Percentiles rank a stretch among this genome's conserved stretches.
Conservation (phyloP, 345 rosid species). For the Eucalyptus paniculata region DNA sequence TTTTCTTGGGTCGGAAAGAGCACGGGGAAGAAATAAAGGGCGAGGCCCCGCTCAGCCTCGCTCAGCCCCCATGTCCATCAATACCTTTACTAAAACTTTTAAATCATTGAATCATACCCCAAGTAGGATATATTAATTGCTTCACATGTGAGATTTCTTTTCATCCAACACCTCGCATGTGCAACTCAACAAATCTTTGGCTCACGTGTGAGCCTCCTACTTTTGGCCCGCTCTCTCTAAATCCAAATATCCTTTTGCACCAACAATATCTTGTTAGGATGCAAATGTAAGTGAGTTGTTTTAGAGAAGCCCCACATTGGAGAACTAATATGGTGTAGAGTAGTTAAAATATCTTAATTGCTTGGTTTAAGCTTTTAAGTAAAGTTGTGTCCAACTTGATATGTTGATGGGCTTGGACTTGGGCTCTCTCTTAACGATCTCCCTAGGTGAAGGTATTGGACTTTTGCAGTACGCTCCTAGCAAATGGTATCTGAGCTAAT, state of each 20-base stretch:
- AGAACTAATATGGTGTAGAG: too few relatives aligned
- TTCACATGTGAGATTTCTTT: neutral
- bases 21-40: neutral
- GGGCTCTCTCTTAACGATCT: accelerated
- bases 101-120: neutral
- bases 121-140: too few relatives aligned
- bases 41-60: neutral
- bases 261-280: neutral
- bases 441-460: too few relatives aligned
- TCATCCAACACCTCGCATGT: neutral
- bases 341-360: too few relatives aligned
- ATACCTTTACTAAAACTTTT: neutral
- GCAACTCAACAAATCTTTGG: neutral
- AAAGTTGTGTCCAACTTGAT: too few relatives aligned
- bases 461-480: too few relatives aligned
- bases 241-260: neutral
- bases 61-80: neutral
- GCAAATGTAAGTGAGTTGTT: too few relatives aligned
- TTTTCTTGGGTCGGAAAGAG: neutral
- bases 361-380: too few relatives aligned
- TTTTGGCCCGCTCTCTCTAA: neutral
- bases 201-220: neutral
- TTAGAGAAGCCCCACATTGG: too few relatives aligned
- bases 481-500: accelerated
- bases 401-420: too few relatives aligned